Evolutionary conservation across 1,284 basidiomycete genomes (phyloP), one percentile per base, ranked within the genome.

Genomic region (Puccinia polysora): DNA sequence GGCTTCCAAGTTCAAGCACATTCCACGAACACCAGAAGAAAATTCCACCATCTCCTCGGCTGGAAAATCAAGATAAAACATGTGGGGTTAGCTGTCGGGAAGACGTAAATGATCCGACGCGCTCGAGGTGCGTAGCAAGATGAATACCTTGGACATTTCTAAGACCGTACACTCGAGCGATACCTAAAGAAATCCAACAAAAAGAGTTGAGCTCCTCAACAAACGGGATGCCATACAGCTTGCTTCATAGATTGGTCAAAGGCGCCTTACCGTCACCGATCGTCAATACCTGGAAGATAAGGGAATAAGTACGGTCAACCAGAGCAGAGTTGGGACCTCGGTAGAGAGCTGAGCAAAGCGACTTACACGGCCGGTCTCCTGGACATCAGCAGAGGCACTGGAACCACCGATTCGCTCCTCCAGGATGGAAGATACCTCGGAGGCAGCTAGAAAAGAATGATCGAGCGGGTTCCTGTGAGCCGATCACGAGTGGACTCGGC

Each of bases 31-130:
- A 84, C 95, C 95, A 73, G 95, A 97, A 74, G 94, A 91, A 87
- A 98, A 98, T 86, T 98, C 95, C 86, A 98, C 95, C 95, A 98
- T 97, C 88, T 98, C 95, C 84, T 98, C 95, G 84, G 90, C 89
- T 90, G 79, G 74, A 70, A n/a, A 73, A 58, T 55, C 23, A 56
- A 30, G 12, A n/a, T 45, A 58, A 23, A 68, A 38, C 25, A 38
- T 43, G 23, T 14, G 60, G 23, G 18, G 30, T 74, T 74, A 75
- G 80, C 81, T 81, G 76, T 68, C 28, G 45, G 32, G 30, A n/a
- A 47, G 32, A 53, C 23, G 34, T 23, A 6, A 20, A 23, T 36
- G 53, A 45, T 52, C 23, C 47, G 30, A 36, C n/a, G 25, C 15
- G 25, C 25, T 25, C 20, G 58, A 45, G 14, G 43, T 12, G 5